Conservation (phyloP, 75 land plant species). For the Pinus albicaulis region DNA sequence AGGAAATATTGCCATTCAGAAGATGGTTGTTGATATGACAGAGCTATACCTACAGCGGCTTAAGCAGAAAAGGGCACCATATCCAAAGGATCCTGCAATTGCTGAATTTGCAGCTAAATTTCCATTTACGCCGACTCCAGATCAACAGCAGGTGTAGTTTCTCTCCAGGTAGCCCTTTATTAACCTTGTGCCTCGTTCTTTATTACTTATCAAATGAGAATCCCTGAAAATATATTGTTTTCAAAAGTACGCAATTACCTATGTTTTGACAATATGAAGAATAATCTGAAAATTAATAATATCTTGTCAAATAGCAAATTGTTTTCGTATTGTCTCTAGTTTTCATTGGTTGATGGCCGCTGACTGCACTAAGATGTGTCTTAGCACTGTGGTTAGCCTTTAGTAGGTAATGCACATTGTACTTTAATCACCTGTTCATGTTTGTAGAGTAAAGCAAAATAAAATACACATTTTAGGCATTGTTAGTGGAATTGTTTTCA, state of each 20-base stretch:
- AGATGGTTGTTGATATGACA: conserved; percentile 95
- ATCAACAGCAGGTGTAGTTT: conserved; percentile 74
- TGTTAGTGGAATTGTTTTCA: too few species aligned
- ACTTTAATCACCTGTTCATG: too few species aligned
- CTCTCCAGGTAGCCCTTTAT: conserved; percentile 14
- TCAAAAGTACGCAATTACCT: background rate
- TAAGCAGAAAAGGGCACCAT: conserved; percentile 83
- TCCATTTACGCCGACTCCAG: conserved; percentile 88
- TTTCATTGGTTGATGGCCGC: background rate
- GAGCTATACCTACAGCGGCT: conserved; percentile 87
- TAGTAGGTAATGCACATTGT: background rate
- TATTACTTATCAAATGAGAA: background rate
- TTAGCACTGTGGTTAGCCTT: background rate
- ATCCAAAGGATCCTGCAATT: conserved; percentile 56
- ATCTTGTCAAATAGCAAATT: background rate
- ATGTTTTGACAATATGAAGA: background rate
- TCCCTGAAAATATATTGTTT: background rate
- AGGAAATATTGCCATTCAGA: conserved; percentile 89
- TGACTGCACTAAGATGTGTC: background rate
- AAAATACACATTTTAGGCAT: too few species aligned
- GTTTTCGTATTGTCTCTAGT: background rate
- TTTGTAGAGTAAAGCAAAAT: too few species aligned
- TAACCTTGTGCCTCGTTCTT: background rate
- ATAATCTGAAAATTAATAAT: background rate
- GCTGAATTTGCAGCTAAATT: conserved; percentile 74